phyloP scores from a whole-genome alignment of 768 basidiomycete genomes.

The Lentinus brumalis region DNA sequence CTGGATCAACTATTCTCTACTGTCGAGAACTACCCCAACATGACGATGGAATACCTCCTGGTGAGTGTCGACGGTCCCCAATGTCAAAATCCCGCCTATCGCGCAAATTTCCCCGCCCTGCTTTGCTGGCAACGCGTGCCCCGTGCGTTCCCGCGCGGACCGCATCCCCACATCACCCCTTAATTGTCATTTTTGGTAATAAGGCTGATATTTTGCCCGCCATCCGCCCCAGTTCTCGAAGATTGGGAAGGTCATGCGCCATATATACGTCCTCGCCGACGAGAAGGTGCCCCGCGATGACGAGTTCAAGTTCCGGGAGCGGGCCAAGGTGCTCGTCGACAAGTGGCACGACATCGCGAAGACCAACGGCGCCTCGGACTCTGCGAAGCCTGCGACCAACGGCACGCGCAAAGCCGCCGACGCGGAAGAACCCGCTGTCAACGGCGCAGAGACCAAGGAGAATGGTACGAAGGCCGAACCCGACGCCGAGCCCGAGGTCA shows the following conservation, averaged over 20 bases:
- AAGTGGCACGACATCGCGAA: slow-evolving; percentile 65
- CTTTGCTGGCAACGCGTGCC: slow-evolving; percentile 29
- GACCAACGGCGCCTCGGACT: slow-evolving; percentile 28
- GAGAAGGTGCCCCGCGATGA: slow-evolving; percentile 63
- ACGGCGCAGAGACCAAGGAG: slow-evolving; percentile 19
- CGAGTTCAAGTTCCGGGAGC: slow-evolving; percentile 71
- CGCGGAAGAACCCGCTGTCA: slow-evolving; percentile 23
- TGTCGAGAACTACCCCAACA: slow-evolving; percentile 74
- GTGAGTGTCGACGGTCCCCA: slow-evolving; percentile 38
- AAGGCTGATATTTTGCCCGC: slow-evolving; percentile 18
- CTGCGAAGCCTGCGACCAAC: slow-evolving; percentile 26
- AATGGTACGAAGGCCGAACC: slow-evolving; percentile 35
- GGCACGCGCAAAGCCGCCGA: slow-evolving; percentile 25
- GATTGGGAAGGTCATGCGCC: slow-evolving; percentile 87
- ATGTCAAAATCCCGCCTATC: background rate
- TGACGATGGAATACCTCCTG: slow-evolving; percentile 75
- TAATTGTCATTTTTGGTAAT: slow-evolving; percentile 21
- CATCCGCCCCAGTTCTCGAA: slow-evolving; percentile 62
- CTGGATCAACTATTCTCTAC: slow-evolving; percentile 72
- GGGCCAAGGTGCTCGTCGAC: slow-evolving; percentile 68
- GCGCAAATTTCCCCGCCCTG: slow-evolving; percentile 26
- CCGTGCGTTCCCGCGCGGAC: slow-evolving; percentile 19
- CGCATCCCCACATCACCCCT: slow-evolving; percentile 14
- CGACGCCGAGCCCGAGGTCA: slow-evolving; percentile 46
- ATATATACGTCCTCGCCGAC: slow-evolving; percentile 61